A percentile compares a stretch with the other conserved stretches of the same genome.
These are phyloP conservation scores for Monilinia fructicola DNA, from an alignment of 2,329 filamentous ascomycete genomes.

Conservation along the genomic window DNA sequence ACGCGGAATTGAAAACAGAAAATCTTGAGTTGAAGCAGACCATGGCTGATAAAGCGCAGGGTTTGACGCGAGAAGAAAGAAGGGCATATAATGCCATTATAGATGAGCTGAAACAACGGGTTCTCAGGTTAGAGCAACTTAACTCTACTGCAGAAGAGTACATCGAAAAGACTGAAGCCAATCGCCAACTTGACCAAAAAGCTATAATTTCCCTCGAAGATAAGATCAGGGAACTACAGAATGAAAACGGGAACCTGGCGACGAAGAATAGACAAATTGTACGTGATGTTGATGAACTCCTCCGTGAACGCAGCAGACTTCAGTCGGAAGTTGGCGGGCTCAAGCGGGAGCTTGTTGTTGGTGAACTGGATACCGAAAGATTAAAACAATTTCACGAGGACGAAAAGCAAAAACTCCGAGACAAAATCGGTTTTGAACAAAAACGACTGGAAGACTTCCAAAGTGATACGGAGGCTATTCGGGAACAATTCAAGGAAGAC, in stretches of 20 bases:
- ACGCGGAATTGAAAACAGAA: constrained; percentile 4
- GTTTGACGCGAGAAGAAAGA: too few species aligned
- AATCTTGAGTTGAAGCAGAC: background rate
- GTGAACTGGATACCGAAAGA: accelerated
- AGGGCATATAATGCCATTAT: background rate
- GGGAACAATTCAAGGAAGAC: background rate
- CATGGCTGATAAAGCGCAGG: too few species aligned
- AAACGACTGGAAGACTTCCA: background rate
- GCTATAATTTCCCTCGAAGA: background rate
- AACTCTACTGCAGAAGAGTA: background rate
- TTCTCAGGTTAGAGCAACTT: background rate
- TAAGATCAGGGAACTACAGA: background rate
- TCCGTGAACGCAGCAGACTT: accelerated
- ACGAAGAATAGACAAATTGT: accelerated
- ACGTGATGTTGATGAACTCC: too few species aligned
- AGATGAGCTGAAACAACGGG: background rate
- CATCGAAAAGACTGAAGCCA: background rate
- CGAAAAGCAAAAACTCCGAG: background rate
- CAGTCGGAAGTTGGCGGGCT: background rate
- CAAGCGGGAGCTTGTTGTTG: accelerated
- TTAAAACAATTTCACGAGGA: background rate
- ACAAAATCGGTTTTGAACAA: background rate
- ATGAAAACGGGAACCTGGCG: background rate
- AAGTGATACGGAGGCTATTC: background rate
- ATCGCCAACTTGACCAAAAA: accelerated